These are phyloP conservation scores for Pseudodiploospora longispora DNA, from an alignment of 2,329 filamentous ascomycete genomes.

Conservation along the genomic window DNA sequence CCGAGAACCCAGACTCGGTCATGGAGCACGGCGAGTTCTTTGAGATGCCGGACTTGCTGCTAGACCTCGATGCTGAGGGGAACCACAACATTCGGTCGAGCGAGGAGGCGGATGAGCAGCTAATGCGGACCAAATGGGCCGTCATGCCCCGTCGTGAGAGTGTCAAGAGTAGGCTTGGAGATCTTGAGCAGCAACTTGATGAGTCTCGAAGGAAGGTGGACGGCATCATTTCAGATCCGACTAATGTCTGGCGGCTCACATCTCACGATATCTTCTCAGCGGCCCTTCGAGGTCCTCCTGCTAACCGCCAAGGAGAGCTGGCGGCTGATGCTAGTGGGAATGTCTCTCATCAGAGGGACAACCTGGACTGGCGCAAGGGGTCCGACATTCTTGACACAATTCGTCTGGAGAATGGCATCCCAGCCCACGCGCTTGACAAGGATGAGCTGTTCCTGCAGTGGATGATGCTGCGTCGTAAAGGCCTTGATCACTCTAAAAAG, in stretches of 20 bases:
- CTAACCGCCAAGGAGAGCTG: background rate
- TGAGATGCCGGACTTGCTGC: constrained; percentile 33
- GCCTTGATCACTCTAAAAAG: constrained; percentile 7
- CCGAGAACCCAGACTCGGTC: constrained; percentile 7
- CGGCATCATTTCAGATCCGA: constrained; percentile 15
- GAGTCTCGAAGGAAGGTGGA: constrained; percentile 18
- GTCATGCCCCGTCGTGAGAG: constrained; percentile 13
- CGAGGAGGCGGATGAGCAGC: constrained; percentile 27
- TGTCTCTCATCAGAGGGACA: background rate
- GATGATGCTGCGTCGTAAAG: constrained; percentile 22
- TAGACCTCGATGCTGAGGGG: constrained; percentile 45
- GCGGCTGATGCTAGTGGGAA: background rate
- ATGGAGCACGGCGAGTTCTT: constrained; percentile 22
- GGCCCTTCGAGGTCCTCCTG: constrained; percentile 23
- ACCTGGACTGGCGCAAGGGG: background rate
- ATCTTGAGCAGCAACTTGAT: constrained; percentile 22
- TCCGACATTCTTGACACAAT: constrained; percentile 13
- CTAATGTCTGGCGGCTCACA: constrained; percentile 30
- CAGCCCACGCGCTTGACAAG: constrained; percentile 16
- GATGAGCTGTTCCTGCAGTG: constrained; percentile 28
- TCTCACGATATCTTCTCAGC: constrained; percentile 35
- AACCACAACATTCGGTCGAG: constrained; percentile 34
- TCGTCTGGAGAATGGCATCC: constrained; percentile 23
- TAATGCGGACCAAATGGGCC: constrained; percentile 22
- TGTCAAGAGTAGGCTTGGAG: constrained; percentile 17